Evolutionary conservation across 2,329 filamentous ascomycete genomes (phyloP).

Genomic region (Diaporthe nobilis): DNA sequence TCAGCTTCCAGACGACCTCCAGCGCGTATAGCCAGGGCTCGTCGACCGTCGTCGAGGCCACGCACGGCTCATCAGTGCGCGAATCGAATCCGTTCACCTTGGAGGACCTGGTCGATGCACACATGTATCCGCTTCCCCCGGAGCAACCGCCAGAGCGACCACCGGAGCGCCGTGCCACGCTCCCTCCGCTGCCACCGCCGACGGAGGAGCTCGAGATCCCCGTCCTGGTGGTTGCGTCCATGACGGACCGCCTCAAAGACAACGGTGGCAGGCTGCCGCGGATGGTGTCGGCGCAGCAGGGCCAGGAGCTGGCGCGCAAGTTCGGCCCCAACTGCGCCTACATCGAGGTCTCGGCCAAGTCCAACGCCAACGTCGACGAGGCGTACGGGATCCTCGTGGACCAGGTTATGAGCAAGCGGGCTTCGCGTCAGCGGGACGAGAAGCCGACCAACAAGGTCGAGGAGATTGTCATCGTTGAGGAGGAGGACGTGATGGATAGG

Average conservation of each 20-base stretch:
- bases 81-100: conserved; percentile 10
- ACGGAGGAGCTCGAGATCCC: conserved; percentile 18
- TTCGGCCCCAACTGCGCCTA: conserved; percentile 34
- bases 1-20: conserved; percentile 9
- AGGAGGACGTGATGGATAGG: conserved; percentile 7
- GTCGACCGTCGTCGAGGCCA: conserved; percentile 9
- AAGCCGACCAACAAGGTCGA: neutral
- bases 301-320: conserved; percentile 34
- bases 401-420: conserved; percentile 34
- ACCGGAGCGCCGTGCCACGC: neutral
- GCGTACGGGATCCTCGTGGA: conserved; percentile 34
- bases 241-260: conserved; percentile 32
- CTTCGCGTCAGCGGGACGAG: neutral
- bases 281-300: conserved; percentile 27
- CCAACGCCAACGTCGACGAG: conserved; percentile 38
- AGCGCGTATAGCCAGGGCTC: conserved; percentile 35
- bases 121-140: neutral
- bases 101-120: neutral
- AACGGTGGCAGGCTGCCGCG: conserved; percentile 29
- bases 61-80: neutral
- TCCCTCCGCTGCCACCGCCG: neutral
- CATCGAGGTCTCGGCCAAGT: conserved; percentile 37
- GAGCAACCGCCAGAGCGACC: neutral
- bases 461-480: neutral
- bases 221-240: conserved; percentile 33